Conservation (phyloP, 2,329 filamentous ascomycete species). For the Claviceps lovelessii region DNA sequence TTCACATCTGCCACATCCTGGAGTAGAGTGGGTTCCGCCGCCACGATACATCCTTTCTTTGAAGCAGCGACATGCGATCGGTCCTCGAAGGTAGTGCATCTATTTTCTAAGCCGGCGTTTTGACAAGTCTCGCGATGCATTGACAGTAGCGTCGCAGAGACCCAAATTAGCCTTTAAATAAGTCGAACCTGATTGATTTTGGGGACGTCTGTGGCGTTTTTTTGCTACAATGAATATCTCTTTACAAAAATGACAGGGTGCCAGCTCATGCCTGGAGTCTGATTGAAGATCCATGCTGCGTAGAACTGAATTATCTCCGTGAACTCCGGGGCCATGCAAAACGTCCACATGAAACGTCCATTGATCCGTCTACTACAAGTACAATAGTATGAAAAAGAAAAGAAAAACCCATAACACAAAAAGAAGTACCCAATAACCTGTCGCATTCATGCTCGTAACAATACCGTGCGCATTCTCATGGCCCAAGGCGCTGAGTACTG, state of each 20-base stretch:
- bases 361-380: background rate
- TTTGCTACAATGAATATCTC: too few species aligned
- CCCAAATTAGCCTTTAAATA: too few species aligned
- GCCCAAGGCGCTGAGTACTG: slow-evolving; percentile 52
- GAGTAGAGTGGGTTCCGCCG: too few species aligned
- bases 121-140: too few species aligned
- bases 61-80: too few species aligned
- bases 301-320: background rate
- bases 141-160: too few species aligned
- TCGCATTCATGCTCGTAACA: background rate
- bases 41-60: too few species aligned
- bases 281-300: background rate
- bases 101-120: too few species aligned
- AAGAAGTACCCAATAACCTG: background rate
- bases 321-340: background rate
- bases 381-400: background rate
- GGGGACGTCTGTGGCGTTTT: too few species aligned
- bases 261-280: background rate
- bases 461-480: slow-evolving; percentile 28
- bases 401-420: background rate
- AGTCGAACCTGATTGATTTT: too few species aligned
- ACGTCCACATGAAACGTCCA: background rate
- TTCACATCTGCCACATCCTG: too few species aligned
- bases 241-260: background rate
- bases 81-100: too few species aligned